Percentiles rank a stretch among this genome's conserved stretches.
These are phyloP conservation scores for Oryza nivara DNA, from an alignment of 176 grass and related monocot genomes.

Conservation along the genomic window DNA sequence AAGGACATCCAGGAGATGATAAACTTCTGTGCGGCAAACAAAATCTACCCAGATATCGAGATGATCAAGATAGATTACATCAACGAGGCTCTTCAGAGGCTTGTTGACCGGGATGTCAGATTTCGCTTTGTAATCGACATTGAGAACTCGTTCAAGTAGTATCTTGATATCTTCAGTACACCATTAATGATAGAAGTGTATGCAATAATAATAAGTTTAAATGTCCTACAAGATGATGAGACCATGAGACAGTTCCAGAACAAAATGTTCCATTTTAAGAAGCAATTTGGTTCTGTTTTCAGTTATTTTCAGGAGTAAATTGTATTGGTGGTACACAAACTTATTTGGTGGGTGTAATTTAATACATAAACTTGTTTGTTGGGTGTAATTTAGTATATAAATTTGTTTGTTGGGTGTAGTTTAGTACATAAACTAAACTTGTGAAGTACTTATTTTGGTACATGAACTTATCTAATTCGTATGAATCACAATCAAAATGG, in stretches of 20 bases:
- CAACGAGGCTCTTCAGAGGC: slow-evolving; percentile 72
- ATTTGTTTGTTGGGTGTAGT: no score
- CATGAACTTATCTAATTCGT: no score
- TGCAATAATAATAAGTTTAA: background rate
- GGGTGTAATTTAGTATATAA: no score
- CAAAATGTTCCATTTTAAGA: background rate
- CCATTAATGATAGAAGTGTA: background rate
- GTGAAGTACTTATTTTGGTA: no score
- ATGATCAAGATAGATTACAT: slow-evolving; percentile 81
- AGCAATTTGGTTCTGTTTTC: background rate
- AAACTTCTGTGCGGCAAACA: slow-evolving; percentile 67
- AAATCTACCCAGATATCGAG: slow-evolving; percentile 76
- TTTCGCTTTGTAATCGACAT: slow-evolving; percentile 81
- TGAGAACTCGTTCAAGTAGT: slow-evolving; percentile 56
- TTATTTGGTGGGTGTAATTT: no score
- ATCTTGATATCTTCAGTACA: background rate
- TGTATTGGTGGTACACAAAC: no score
- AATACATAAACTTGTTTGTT: no score
- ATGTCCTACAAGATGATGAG: background rate
- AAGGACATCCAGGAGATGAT: slow-evolving; percentile 70
- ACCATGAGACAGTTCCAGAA: background rate
- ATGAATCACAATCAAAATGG: no score
- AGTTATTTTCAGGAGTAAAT: background rate
- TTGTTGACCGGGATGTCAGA: slow-evolving; percentile 61
- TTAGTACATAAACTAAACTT: no score